Percentiles rank a stretch among this genome's conserved stretches.
Evolutionary conservation across 2,329 filamentous ascomycete species (phyloP).

Genomic region (Conoideocrella luteorostrata): DNA sequence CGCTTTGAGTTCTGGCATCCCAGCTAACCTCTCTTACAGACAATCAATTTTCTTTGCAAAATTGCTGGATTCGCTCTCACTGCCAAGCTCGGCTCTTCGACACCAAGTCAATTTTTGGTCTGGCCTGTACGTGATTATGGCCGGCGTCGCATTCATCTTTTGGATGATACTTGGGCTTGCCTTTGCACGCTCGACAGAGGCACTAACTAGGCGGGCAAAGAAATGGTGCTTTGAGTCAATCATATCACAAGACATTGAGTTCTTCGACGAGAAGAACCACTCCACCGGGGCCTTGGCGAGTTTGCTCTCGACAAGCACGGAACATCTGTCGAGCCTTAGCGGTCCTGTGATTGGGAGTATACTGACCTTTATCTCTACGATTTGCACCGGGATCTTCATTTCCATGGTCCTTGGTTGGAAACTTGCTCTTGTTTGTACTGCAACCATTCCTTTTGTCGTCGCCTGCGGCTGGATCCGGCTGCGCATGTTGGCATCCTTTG

Average conservation of each 20-base stretch:
- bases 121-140: neutral
- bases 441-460: conserved; percentile 33
- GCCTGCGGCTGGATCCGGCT: conserved; percentile 31
- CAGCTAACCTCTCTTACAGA: too few species aligned
- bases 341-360: conserved; percentile 29
- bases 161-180: neutral
- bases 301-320: conserved; percentile 23
- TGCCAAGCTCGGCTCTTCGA: too few species aligned
- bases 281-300: conserved; percentile 26
- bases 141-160: neutral
- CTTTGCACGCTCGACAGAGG: neutral
- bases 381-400: conserved; percentile 14
- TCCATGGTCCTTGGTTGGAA: conserved; percentile 36
- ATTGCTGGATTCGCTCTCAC: too few species aligned
- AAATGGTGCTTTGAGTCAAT: neutral
- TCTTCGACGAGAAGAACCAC: conserved; percentile 28
- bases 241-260: conserved; percentile 31
- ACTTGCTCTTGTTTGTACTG: conserved; percentile 34
- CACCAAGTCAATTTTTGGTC: neutral
- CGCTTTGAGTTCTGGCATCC: too few species aligned
- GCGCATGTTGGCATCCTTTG: conserved; percentile 20
- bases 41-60: neutral
- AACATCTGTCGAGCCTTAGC: conserved; percentile 40
- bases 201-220: conserved; percentile 9
- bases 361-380: conserved; percentile 9